phyloP scores from a whole-genome alignment of 2,329 filamentous ascomycete genomes.

The Talaromyces verruculosus region DNA sequence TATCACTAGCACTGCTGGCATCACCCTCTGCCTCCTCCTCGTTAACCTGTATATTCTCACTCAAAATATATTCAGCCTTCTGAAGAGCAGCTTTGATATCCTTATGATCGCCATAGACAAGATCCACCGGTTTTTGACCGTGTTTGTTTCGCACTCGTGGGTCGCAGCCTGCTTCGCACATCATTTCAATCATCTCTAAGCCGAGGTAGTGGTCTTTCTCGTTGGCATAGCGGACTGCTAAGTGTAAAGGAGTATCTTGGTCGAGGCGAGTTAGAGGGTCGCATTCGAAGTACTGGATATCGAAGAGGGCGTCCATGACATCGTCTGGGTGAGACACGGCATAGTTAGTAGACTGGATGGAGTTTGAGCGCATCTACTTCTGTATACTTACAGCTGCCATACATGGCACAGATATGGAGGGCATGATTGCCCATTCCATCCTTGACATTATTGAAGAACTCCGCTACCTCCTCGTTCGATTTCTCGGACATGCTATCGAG shows the following conservation, averaged over 20 bases:
- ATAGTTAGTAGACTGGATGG: neutral
- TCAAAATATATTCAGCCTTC: conserved; percentile 49
- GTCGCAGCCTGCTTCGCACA: conserved; percentile 51
- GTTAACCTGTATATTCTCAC: conserved; percentile 43
- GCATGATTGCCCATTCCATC: conserved; percentile 86
- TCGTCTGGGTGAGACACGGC: conserved; percentile 37
- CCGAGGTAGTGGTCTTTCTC: conserved; percentile 47
- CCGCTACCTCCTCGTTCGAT: conserved; percentile 62
- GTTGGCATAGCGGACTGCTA: conserved; percentile 48
- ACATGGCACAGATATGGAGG: conserved; percentile 82
- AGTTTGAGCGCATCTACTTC: neutral
- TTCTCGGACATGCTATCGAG: conserved; percentile 62
- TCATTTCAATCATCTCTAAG: conserved; percentile 50
- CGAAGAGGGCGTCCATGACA: conserved; percentile 49
- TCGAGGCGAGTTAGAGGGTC: conserved; percentile 49
- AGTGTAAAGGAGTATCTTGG: conserved; percentile 49
- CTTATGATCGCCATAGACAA: conserved; percentile 45
- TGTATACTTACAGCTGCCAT: conserved; percentile 72
- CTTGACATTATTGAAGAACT: conserved; percentile 79
- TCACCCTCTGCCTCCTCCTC: conserved; percentile 36
- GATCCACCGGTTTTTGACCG: conserved; percentile 47
- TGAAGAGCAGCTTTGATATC: conserved; percentile 44
- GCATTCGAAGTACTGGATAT: conserved; percentile 51
- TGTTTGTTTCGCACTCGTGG: conserved; percentile 51
- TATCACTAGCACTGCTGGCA: conserved; percentile 44